Evolutionary conservation across 2,329 filamentous ascomycete genomes (phyloP).

Genomic region (Fusarium fujikuroi): DNA sequence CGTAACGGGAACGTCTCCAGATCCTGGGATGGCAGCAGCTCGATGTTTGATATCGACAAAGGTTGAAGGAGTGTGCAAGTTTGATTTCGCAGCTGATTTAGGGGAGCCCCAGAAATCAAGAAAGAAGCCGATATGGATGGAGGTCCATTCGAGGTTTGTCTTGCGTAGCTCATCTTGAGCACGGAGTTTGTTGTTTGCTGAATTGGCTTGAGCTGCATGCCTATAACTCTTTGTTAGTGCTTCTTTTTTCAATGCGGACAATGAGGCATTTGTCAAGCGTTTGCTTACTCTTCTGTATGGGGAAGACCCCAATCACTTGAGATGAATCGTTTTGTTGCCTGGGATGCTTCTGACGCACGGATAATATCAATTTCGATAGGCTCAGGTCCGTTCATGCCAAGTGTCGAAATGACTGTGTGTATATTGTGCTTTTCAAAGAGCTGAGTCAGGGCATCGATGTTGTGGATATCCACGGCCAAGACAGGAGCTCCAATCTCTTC

Average conservation of each 20-base stretch:
- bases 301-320: conserved; percentile 9
- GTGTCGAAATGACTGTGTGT: conserved; percentile 1
- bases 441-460: background rate
- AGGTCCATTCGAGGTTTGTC: conserved; percentile 6
- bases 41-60: conserved; percentile 1
- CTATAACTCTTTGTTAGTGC: background rate
- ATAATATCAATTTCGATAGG: conserved; percentile 5
- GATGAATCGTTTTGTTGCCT: background rate
- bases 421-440: conserved; percentile 10
- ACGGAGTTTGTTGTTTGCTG: conserved; percentile 5
- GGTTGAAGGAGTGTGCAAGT: background rate
- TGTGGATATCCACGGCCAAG: background rate
- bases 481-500: background rate
- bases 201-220: background rate
- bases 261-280: background rate
- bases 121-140: conserved; percentile 10
- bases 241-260: background rate
- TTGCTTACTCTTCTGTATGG: conserved; percentile 1
- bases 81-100: background rate
- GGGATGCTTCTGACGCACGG: background rate
- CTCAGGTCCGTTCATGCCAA: background rate
- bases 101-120: conserved; percentile 13
- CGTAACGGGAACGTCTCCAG: background rate
- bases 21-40: background rate
- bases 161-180: conserved; percentile 11